Base-by-base conservation (phyloP, 75 land plant species). In the Picea sitchensis region DNA sequence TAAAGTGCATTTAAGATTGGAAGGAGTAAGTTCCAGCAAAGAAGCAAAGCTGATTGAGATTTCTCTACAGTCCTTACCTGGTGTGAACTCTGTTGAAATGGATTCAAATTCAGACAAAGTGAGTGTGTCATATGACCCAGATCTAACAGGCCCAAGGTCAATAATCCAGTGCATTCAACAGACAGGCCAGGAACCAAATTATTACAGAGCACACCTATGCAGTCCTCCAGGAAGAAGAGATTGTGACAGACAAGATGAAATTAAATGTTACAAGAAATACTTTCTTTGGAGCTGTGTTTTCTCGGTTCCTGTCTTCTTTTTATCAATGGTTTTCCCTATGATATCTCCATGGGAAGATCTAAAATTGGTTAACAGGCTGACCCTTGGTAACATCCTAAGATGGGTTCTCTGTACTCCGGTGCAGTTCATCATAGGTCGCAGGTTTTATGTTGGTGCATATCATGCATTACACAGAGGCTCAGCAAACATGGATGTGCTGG, bases 341-440 rank as follows among this genome's bases (percentile, higher is more conserved):
- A 77, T 91, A 75, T 91, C 84, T 75, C 86, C 88, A 14, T 79
- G 87, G 67, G 92, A 88, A 51, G 80, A 88, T 30, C 83, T 75
- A 65, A 91, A 86, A 80, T 34, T 92, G 56, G 69, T 85, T 56
- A 86, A 94, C 77, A 87, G 81, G 89, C 77, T 96, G 30, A 88
- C 90, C 2, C 18, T 96, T 44, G 95, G 97, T 58, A 85, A 85
- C 75, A 73, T 96, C 14, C 75, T 96, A 65, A 85, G 98, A 71
- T 96, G 95, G 98, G 60, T 92, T 47, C 74, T 96, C n/a, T 89
- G 98, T 69, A 92, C 98, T 26, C 99, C 99, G 14, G 93, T 94
- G 31, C 99, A 96, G 85, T 96, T 96, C 81, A 76, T 92, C 5
- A 83, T 94, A 77, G 97, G 98, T 12, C 77, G 85, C 76, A 79